phyloP scores from a whole-genome alignment of 768 basidiomycete genomes.

The Tephrocybe sp. region DNA sequence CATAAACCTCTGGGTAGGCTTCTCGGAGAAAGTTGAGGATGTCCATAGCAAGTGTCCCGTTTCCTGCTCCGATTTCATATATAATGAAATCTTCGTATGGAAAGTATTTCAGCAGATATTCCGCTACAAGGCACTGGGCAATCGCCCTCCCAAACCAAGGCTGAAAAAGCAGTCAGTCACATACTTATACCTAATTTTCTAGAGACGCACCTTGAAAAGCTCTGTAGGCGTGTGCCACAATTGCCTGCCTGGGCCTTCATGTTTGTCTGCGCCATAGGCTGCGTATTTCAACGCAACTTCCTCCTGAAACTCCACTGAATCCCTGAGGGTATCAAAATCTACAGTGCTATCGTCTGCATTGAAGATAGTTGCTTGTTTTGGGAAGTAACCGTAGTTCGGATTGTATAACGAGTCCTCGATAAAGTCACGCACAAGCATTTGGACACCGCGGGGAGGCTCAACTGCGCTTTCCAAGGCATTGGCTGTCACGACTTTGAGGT shows the following conservation, averaged over 20 bases:
- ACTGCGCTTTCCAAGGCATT: constrained; percentile 56
- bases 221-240: constrained; percentile 99
- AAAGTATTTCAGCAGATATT: constrained; percentile 93
- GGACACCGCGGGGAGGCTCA: constrained; percentile 73
- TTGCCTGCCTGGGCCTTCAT: constrained; percentile 76
- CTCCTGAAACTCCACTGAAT: constrained; percentile 76
- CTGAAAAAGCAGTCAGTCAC: constrained; percentile 39
- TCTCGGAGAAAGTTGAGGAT: constrained; percentile 78
- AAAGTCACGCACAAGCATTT: constrained; percentile 94
- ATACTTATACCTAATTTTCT: neutral
- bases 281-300: constrained; percentile 77
- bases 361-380: constrained; percentile 90
- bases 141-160: constrained; percentile 94
- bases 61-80: constrained; percentile 98
- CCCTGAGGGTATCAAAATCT: constrained; percentile 65
- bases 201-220: constrained; percentile 78
- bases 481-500: constrained; percentile 63
- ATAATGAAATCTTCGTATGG: constrained; percentile 95
- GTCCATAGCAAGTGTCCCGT: constrained; percentile 90
- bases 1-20: constrained; percentile 88
- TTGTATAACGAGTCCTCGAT: constrained; percentile 98
- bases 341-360: constrained; percentile 57
- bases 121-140: constrained; percentile 82
- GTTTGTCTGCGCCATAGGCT: constrained; percentile 59
- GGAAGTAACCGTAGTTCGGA: constrained; percentile 96